These are phyloP conservation scores for Bipolaris oryzae DNA, from an alignment of 2,329 filamentous ascomycete genomes.

Conservation along the genomic window DNA sequence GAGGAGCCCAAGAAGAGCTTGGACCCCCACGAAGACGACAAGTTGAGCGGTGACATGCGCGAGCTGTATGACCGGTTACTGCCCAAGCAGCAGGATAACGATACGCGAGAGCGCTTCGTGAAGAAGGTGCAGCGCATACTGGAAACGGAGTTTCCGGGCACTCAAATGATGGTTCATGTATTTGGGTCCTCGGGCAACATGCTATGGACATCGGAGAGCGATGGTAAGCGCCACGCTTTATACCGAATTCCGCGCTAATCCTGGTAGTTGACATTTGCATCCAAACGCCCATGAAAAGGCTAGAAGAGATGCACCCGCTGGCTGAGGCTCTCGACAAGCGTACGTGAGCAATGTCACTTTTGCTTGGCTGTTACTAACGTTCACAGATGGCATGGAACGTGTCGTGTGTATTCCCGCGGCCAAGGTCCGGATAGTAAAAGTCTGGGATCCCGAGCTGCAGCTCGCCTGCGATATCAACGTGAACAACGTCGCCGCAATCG, in stretches of 20 bases:
- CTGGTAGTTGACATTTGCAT: slow-evolving; percentile 91
- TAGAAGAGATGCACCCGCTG: slow-evolving; percentile 89
- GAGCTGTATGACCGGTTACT: slow-evolving; percentile 84
- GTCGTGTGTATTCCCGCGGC: slow-evolving; percentile 93
- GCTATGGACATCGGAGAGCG: slow-evolving; percentile 92
- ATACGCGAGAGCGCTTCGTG: slow-evolving; percentile 76
- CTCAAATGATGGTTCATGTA: slow-evolving; percentile 86
- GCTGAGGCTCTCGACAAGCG: slow-evolving; percentile 83
- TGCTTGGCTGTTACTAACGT: slow-evolving; percentile 40
- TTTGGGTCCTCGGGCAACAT: slow-evolving; percentile 99
- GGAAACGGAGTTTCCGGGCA: slow-evolving; percentile 88
- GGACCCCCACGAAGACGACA: slow-evolving; percentile 49
- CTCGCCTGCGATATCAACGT: slow-evolving; percentile 98
- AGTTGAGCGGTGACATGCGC: slow-evolving; percentile 80
- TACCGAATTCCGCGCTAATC: slow-evolving; percentile 28
- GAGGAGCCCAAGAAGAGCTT: slow-evolving; percentile 66
- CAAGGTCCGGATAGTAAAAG: slow-evolving; percentile 97
- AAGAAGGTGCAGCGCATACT: slow-evolving; percentile 85
- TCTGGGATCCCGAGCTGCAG: slow-evolving; percentile 92
- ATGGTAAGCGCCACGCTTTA: slow-evolving; percentile 65
- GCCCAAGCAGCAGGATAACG: slow-evolving; percentile 79
- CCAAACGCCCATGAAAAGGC: slow-evolving; percentile 83
- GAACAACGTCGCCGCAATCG: slow-evolving; percentile 92
- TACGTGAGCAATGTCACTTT: slow-evolving; percentile 58
- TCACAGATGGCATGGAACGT: slow-evolving; percentile 88